A percentile compares a stretch with the other conserved stretches of the same genome.
These are phyloP conservation scores for Vitellaria paradoxa DNA, from an alignment of 179 eudicot genomes.

Conservation along the genomic window DNA sequence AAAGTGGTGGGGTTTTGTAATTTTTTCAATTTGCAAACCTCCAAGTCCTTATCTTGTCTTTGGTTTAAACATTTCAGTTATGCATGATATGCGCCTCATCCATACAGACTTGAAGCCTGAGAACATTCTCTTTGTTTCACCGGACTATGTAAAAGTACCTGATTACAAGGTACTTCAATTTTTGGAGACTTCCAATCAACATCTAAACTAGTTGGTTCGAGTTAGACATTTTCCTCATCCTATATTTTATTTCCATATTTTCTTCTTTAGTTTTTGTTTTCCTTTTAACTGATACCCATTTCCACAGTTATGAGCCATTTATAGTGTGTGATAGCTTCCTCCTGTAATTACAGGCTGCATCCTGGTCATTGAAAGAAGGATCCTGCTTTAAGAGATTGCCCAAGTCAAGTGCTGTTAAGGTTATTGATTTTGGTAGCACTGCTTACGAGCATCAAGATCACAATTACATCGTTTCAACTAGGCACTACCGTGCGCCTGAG, in stretches of 20 bases:
- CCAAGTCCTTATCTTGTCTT: slow-evolving; percentile 11
- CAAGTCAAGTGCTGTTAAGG: slow-evolving; percentile 32
- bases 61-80: slow-evolving; percentile 19
- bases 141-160: slow-evolving; percentile 25
- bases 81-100: slow-evolving; percentile 35
- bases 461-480: slow-evolving; percentile 26
- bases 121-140: slow-evolving; percentile 24
- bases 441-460: slow-evolving; percentile 25
- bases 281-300: background rate
- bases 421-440: slow-evolving; percentile 35
- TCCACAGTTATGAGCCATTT: background rate
- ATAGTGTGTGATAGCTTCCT: background rate
- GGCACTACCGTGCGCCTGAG: slow-evolving; percentile 35
- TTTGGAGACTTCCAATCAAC: background rate
- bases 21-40: background rate
- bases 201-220: background rate
- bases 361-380: slow-evolving; percentile 20
- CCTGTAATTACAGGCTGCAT: slow-evolving; percentile 20
- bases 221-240: background rate
- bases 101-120: slow-evolving; percentile 36
- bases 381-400: slow-evolving; percentile 26
- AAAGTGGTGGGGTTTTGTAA: background rate
- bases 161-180: slow-evolving; percentile 25
- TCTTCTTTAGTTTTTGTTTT: background rate
- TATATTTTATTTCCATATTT: background rate